phyloP scores from a whole-genome alignment of 768 basidiomycete genomes.

The Galerina sulciceps region DNA sequence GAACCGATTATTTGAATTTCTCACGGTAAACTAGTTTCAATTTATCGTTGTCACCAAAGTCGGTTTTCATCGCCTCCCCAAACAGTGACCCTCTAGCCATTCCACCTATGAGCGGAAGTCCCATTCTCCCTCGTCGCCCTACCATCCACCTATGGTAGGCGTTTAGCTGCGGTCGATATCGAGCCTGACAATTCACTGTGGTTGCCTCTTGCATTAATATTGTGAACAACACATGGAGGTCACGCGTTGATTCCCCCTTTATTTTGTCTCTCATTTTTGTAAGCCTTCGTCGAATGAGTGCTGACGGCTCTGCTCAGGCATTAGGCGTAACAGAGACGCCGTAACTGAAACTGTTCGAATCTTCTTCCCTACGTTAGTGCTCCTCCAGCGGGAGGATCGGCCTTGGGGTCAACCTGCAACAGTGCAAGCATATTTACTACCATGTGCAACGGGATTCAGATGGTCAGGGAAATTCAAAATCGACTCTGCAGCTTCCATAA shows the following conservation, averaged over 20 bases:
- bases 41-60: too few relatives aligned
- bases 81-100: slow-evolving; percentile 55
- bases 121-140: slow-evolving; percentile 35
- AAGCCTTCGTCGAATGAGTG: slow-evolving; percentile 36
- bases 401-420: slow-evolving; percentile 69
- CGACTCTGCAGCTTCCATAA: too few relatives aligned
- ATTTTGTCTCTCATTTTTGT: too few relatives aligned
- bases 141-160: background rate
- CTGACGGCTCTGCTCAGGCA: slow-evolving; percentile 20
- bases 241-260: too few relatives aligned
- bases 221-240: too few relatives aligned
- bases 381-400: slow-evolving; percentile 62
- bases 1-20: slow-evolving; percentile 2
- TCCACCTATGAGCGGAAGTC: slow-evolving; percentile 45
- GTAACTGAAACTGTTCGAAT: slow-evolving; percentile 3
- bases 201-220: slow-evolving; percentile 21
- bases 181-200: slow-evolving; percentile 18
- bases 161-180: background rate
- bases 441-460: too few relatives aligned
- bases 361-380: slow-evolving; percentile 50
- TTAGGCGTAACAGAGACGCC: slow-evolving; percentile 2
- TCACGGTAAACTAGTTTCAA: too few relatives aligned
- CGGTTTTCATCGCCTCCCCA: slow-evolving; percentile 47
- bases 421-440: background rate
- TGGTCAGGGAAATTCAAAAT: too few relatives aligned